A percentile compares a stretch with the other conserved stretches of the same genome.
These are phyloP conservation scores for Suhomyces bokatorum DNA, from an alignment of 1,139 yeast species.

Conservation along the genomic window DNA sequence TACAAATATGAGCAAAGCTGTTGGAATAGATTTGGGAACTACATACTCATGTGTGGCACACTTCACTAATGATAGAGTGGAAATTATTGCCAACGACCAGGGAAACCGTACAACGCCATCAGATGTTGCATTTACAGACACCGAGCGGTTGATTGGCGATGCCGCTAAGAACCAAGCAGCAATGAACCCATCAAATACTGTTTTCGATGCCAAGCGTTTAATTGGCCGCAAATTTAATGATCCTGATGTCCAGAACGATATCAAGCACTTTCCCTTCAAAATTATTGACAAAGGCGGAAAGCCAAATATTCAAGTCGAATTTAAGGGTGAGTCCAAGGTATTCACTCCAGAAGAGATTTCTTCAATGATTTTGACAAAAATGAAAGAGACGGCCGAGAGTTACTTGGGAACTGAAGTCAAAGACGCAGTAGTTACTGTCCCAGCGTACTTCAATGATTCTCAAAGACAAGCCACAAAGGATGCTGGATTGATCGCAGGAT, in stretches of 20 bases:
- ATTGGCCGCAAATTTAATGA: conserved; percentile 50
- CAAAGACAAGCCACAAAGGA: conserved; percentile 54
- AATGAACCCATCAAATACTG: conserved; percentile 33
- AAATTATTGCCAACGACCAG: conserved; percentile 50
- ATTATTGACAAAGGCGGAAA: conserved; percentile 28
- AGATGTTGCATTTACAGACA: conserved; percentile 31
- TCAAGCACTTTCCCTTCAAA: conserved; percentile 47
- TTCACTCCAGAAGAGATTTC: conserved; percentile 30
- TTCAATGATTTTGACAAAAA: conserved; percentile 32
- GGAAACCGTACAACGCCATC: conserved; percentile 47
- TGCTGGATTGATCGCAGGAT: conserved; percentile 52
- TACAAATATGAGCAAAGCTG: conserved; percentile 19
- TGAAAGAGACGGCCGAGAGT: conserved; percentile 52
- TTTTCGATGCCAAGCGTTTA: conserved; percentile 32
- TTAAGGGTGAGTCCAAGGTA: conserved; percentile 23
- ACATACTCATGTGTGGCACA: conserved; percentile 32
- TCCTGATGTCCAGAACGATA: conserved; percentile 44
- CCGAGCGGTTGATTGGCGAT: conserved; percentile 33
- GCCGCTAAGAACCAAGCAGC: conserved; percentile 36
- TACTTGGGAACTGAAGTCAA: conserved; percentile 42
- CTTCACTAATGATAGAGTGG: conserved; percentile 20
- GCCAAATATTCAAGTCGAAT: conserved; percentile 24
- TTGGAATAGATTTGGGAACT: conserved; percentile 33
- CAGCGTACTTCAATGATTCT: conserved; percentile 52
- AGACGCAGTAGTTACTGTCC: conserved; percentile 53